Evolutionary conservation across 2,329 filamentous ascomycete genomes (phyloP), one percentile per base, ranked within the genome.

Genomic region (Ceratocystiopsis sp.): DNA sequence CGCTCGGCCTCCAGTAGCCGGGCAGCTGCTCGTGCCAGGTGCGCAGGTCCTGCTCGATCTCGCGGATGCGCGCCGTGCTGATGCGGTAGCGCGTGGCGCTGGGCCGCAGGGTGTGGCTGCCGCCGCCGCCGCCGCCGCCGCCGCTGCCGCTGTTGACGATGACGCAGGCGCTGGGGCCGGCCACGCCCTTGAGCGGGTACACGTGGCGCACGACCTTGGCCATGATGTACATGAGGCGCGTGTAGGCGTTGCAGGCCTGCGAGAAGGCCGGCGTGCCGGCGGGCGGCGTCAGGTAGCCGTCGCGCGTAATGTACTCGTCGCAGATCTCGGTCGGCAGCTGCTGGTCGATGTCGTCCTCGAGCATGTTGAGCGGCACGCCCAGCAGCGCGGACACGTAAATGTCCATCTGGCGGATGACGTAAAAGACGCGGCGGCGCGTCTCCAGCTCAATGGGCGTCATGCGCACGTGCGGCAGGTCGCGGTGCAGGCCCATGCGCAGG

Each of bases 401-500:
- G 50, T 82, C 78, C 69, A 82, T 75, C 54, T 80, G 78, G 33
- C 76, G 69, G 49, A 80, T 71, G 33, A 78, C 71, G 56, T 78
- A 80, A 51, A 82, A 82, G 25, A 79, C 69, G 19, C 78, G 68
- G 42, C 75, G 68, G 48, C 78, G 68, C 17, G 71, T 67, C 58
- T 82, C 75, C 42, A 72, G 65, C 52, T 81, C 76, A 44, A 82
- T 71, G 3, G 73, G 66, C 41, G 71, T 69, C 43, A 80, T 69
- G 44, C 69, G 69, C 44, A 73, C 69, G 40, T 80, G 74, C 13
- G 76, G 66, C 7, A 89, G 61, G 46, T 81, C 74, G 42, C 84
- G 78, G 57, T 91, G 84, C 21, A 89, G 64, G 9, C 84, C 84
- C 61, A 89, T 78, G 3, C 82, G 74, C 33, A 89, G 61, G n/a